These are phyloP conservation scores for Alternaria viburni DNA, from an alignment of 2,329 filamentous ascomycete species.

Conservation along the genomic window DNA sequence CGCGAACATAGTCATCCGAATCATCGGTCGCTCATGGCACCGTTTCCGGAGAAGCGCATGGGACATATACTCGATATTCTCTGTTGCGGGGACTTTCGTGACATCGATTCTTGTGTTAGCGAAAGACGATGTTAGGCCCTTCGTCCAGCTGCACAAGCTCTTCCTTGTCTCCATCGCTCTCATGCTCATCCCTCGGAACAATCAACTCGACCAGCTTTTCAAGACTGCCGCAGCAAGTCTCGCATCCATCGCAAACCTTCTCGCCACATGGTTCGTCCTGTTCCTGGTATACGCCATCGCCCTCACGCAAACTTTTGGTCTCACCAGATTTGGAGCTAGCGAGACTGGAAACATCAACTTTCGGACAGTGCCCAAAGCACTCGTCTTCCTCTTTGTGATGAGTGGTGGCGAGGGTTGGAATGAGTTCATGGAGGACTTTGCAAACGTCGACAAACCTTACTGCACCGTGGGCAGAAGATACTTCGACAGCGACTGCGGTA, in stretches of 20 bases:
- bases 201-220: slow-evolving; percentile 96
- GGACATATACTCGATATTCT: slow-evolving; percentile 87
- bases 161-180: slow-evolving; percentile 90
- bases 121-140: slow-evolving; percentile 62
- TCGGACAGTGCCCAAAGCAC: slow-evolving; percentile 87
- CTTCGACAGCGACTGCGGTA: slow-evolving; percentile 91
- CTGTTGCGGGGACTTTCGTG: slow-evolving; percentile 79
- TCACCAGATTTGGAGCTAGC: slow-evolving; percentile 81
- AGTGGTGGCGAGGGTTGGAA: slow-evolving; percentile 98
- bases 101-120: slow-evolving; percentile 80
- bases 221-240: slow-evolving; percentile 97
- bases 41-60: slow-evolving; percentile 92
- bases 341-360: slow-evolving; percentile 87
- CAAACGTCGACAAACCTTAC: slow-evolving; percentile 76
- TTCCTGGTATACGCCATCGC: slow-evolving; percentile 97
- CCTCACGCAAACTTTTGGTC: slow-evolving; percentile 91
- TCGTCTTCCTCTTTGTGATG: slow-evolving; percentile 91
- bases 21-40: slow-evolving; percentile 88
- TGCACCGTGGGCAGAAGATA: slow-evolving; percentile 77
- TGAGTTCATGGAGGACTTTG: slow-evolving; percentile 93
- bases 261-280: slow-evolving; percentile 96
- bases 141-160: slow-evolving; percentile 87
- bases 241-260: slow-evolving; percentile 84
- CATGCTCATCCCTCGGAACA: slow-evolving; percentile 92
- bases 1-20: slow-evolving; percentile 80